Base-by-base conservation (phyloP, 345 rosid species). In the Dipteronia sinensis region DNA sequence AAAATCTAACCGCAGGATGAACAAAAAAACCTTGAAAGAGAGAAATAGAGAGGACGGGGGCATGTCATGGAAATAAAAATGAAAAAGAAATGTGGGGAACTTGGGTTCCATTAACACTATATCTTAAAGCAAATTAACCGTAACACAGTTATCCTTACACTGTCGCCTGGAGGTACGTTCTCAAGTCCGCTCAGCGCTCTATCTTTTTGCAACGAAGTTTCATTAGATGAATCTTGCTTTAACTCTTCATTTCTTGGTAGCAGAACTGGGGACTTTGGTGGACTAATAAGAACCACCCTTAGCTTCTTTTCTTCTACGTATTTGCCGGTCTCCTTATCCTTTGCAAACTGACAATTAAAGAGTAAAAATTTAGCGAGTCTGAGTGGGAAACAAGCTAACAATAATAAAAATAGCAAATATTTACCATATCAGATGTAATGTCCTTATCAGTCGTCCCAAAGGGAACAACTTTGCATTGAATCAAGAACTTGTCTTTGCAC, bases 401-500 rank as follows among this genome's bases (percentile, higher is more conserved):
- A 25, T 31, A 53, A 31, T 46, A 10, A 58, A 17, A 17, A 49
- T 34, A 7, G 56, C 16, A 76, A 80, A 22, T 42, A 29, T 38
- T 73, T 67, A 89, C 93, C 71, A 51, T 74, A 71, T 75, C 72
- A 16, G 88, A 78, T 11, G 88, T 79, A 79, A 89, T 76, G 75
- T 85, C 84, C 62, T 88, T 86, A 31, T 85, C 90, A 42, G 76
- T 65, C 67, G 82, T 82, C 25, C 87, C 89, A 8, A 49, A 31
- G 12, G 93, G 87, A 72, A 89, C 85, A 55, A 78, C 72, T 10
- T 81, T 82, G 77, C 90, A 77, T 80, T 89, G 91, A 68, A 89
- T 78, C 71, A 89, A 68, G 77, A 89, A 89, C 84, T 89, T 89
- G 84, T 89, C 93, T 81, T 85, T 88, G 83, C 93, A 85, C 62